Percentiles rank a stretch among this genome's conserved stretches.
phyloP scores from a whole-genome alignment of 2,329 filamentous ascomycete genomes.

The Thelonectria olida region DNA sequence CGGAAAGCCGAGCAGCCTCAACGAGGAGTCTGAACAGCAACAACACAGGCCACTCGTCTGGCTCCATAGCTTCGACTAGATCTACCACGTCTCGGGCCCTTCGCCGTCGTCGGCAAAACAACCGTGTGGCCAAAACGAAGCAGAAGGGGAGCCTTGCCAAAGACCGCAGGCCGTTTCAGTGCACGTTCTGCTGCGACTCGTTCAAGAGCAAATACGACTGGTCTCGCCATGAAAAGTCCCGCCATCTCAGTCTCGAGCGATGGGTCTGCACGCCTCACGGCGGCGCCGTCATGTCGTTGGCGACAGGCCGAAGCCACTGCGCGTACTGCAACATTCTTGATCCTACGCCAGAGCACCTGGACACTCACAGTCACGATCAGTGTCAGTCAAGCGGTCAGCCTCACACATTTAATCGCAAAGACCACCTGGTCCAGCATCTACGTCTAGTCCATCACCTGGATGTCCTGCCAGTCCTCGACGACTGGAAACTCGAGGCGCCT shows the following conservation, averaged over 20 bases:
- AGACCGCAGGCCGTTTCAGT: too few species aligned
- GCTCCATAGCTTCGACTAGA: background rate
- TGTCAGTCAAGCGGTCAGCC: background rate
- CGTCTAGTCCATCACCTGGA: background rate
- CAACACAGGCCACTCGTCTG: background rate
- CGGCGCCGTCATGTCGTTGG: too few species aligned
- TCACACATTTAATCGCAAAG: slow-evolving; percentile 8
- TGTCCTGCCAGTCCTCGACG: background rate
- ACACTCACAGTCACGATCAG: slow-evolving; percentile 1
- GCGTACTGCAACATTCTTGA: slow-evolving; percentile 4
- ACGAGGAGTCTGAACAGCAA: background rate
- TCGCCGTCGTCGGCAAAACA: too few species aligned
- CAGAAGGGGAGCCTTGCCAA: too few species aligned
- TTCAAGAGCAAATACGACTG: slow-evolving; percentile 27
- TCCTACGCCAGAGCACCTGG: background rate
- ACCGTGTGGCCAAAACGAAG: too few species aligned
- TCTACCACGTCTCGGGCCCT: background rate
- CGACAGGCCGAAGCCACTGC: too few species aligned
- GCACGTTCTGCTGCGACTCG: slow-evolving; percentile 20
- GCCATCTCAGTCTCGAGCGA: slow-evolving; percentile 16
- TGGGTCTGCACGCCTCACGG: too few species aligned
- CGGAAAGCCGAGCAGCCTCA: background rate
- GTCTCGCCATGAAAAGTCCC: slow-evolving; percentile 18
- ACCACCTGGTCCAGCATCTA: slow-evolving; percentile 12
- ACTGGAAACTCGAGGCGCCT: slow-evolving; percentile 1